Base-by-base conservation (phyloP, 2,329 filamentous ascomycete species). In the Cladophialophora psammophila region DNA sequence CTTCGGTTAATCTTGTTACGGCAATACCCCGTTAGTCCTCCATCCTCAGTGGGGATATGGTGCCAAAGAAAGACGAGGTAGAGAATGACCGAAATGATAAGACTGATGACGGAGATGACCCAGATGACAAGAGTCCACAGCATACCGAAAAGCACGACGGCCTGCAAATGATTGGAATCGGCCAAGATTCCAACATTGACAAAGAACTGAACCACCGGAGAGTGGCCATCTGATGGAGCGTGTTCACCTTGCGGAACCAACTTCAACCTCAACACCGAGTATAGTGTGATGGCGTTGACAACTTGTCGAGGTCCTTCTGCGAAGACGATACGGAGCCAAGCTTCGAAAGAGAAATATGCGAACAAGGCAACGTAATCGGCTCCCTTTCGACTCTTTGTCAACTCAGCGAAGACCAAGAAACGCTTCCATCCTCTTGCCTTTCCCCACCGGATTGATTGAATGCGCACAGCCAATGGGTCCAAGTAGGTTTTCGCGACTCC, bases 261-360 rank as follows among this genome's bases (percentile, higher is more conserved):
- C 72, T 93, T 88, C 34, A 89, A 86, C 62, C 88, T 84, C 80
- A 95, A 91, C 42, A 97, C 91, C 0, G 93, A 92, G 76, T 91
- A 94, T 9, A 98, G 84, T 0, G 94, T 97, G 71, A 97, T 83
- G 20, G 88, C 93, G 75, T 99, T 99, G 78, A 98, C 87, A 57
- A 90, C 92, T 77, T 97, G 93, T 71, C 95, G 91, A 26, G 95
- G 95, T 0, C 93, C 95, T 76, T 96, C 94, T 73, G 94, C 96
- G 69, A 98, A 84, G 58, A 98, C 84, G 66, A 96, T 89, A 72
- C 94, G 91, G 74, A 98, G 87, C 87, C 94, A 97, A 50, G 91
- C 91, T 78, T 90, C 86, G 79, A 90, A 90, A 34, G 87, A 90
- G 79, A 96, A 97, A 78, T 96, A 97, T 34, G 93, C 91, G 77